Base-by-base conservation (phyloP, 306 rosid genomes). In the Corylus avellana region DNA sequence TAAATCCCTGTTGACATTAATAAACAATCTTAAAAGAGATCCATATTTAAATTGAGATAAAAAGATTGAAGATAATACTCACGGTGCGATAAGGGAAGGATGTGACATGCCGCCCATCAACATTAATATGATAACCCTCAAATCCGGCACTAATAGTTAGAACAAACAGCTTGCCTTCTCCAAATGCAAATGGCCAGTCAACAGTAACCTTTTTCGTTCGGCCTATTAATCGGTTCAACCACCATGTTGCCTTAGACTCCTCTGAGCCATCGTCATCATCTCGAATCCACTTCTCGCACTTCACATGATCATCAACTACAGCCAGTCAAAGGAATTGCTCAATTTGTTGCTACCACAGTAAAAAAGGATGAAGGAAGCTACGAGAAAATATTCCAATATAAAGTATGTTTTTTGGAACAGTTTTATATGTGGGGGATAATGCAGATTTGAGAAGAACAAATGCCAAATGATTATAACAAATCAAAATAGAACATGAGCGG, bases 21-120 rank as follows among this genome's bases (percentile, higher is more conserved):
- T 20, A 7, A 46, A 37, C 57, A 56, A 77, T 22, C 18, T 77
- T 72, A 80, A 62, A 29, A 73, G 59, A 70, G n/a, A 83, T 61
- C 44, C 78, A 78, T 48, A 75, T 61, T 66, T 76, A 42, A 63
- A 39, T 66, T 8, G 32, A 75, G 48, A 75, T 77, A 42, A 20
- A 75, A 16, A 78, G 73, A 47, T 75, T 75, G 42, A 39, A 79
- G 81, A 61, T 29, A 79, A 55, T 80, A 92, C 98, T 90, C 92
- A 95, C 99, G 4, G 87, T 85, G 77, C 93, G 97, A 86, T 95
- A 95, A 75, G 99, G 99, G 78, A 95, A 95, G 54, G 99, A 95
- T 78, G 83, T 74, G 66, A 87, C 85, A 75, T 95, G 98, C 86
- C 97, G 90, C 86, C 99, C 99, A 76, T 93, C 99, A 73, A 95